Percentiles rank a stretch among this genome's conserved stretches.
These are phyloP conservation scores for Cystobasidiaceae sp. DNA, from an alignment of 1,284 basidiomycete genomes.

Conservation along the genomic window DNA sequence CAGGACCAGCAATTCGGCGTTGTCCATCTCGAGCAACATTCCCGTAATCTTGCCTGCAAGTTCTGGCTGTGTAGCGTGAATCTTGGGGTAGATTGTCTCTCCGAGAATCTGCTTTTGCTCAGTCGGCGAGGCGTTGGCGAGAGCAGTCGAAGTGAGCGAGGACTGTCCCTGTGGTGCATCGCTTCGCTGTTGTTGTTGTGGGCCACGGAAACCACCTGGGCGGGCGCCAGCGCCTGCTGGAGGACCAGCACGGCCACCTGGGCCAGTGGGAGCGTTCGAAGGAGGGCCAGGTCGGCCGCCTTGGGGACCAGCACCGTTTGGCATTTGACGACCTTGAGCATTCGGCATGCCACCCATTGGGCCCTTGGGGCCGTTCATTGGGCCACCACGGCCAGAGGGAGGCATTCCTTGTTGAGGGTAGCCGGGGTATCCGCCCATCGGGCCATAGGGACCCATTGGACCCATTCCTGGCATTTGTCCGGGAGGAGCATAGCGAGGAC, in stretches of 20 bases:
- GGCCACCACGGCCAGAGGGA: constrained; percentile 38
- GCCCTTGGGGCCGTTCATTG: constrained; percentile 41
- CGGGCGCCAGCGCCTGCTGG: constrained; percentile 51
- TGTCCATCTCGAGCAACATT: constrained; percentile 97
- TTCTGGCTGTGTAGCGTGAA: constrained; percentile 58
- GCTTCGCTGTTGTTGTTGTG: constrained; percentile 54
- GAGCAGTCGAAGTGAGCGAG: constrained; percentile 51
- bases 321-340: constrained; percentile 41
- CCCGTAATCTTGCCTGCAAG: constrained; percentile 93
- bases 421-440: constrained; percentile 52
- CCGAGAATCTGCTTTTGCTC: constrained; percentile 73
- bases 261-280: constrained; percentile 35
- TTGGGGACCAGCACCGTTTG: constrained; percentile 40
- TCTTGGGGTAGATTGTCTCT: constrained; percentile 42
- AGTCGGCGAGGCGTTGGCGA: constrained; percentile 69
- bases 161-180: constrained; percentile 45
- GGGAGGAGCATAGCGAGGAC: constrained; percentile 72
- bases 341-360: constrained; percentile 34
- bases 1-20: constrained; percentile 77
- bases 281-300: constrained; percentile 33
- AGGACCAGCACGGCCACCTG: constrained; percentile 51
- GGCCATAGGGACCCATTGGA: constrained; percentile 52
- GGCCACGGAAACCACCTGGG: constrained; percentile 47
- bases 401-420: constrained; percentile 50
- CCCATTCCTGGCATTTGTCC: constrained; percentile 71